Evolutionary conservation across 2,329 filamentous ascomycete species (phyloP), one percentile per base, ranked within the genome.

Genomic region (Podosphaera fusca): DNA sequence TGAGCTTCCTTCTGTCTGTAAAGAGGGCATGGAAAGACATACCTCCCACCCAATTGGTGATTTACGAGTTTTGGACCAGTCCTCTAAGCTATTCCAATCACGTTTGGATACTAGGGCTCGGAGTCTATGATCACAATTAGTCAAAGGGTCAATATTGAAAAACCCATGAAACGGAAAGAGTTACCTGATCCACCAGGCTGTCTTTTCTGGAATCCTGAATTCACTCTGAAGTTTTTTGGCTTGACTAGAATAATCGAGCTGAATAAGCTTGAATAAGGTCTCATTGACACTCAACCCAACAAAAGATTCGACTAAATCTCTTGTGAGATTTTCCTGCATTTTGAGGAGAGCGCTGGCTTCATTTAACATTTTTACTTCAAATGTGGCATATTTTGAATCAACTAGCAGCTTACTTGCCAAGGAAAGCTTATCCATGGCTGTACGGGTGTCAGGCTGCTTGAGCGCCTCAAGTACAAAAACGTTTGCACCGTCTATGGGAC

Each of bases 41-140:
- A 62, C 61, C 52, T 94, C 87, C 92, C 92, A 98, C 9, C 90
- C 90, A 67, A 98, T 96, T 0, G 90, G 87, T 58, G 85, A 92
- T 69, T 89, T 94, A 66, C 85, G 78, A 45, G 69, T 79, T 66
- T 82, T 85, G 40, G 80, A 78, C 63, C 87, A 78, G 63, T 95
- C 89, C 68, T 96, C 89, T 58, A 98, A 77, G 68, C 95, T 90
- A 55, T 79, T 81, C 88, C 89, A 98, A 66, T 95, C 86, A 57
- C 92, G 78, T 67, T 88, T 87, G 14, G 86, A 85, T 2, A 98
- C 87, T 55, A 96, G 76, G 0, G 89, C 92, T 63, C 90, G 81
- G 34, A 98, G 75, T 60, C 87, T 83, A 31, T 21, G 38, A 10
- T 5, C 9, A 14, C 10, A 4, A 12, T 42, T 6, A 14, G 10